phyloP scores from a whole-genome alignment of 257 asterid species.

The Agastache rugosa region DNA sequence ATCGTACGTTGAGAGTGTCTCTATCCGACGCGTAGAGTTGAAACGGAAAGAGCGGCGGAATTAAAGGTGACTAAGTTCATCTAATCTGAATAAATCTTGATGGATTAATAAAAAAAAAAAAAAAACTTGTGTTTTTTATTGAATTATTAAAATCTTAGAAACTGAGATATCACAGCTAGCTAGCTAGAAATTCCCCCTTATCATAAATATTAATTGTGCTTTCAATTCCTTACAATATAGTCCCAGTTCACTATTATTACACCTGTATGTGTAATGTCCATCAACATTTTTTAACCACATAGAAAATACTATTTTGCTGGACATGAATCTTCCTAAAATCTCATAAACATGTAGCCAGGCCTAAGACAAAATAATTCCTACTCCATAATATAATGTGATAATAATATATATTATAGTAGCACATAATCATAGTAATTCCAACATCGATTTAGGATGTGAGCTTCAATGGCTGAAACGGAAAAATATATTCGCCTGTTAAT shows the following conservation, averaged over 20 bases:
- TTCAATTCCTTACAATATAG: slow-evolving; percentile 1
- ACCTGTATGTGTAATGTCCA: slow-evolving; percentile 24
- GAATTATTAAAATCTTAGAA: slow-evolving; percentile 29
- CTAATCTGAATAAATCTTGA: slow-evolving; percentile 38
- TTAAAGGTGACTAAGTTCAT: slow-evolving; percentile 60
- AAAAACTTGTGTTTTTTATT: slow-evolving; percentile 1
- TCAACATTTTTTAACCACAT: slow-evolving; percentile 27
- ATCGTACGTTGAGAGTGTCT: slow-evolving; percentile 6
- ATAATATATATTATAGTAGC: not conserved
- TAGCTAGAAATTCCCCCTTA: slow-evolving; percentile 16
- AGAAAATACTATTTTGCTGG: slow-evolving; percentile 24
- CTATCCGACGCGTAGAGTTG: slow-evolving; percentile 30
- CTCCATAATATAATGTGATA: not conserved
- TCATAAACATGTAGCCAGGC: slow-evolving; percentile 6
- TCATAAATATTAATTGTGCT: slow-evolving; percentile 36
- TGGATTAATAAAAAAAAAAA: not conserved
- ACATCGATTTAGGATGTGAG: not conserved
- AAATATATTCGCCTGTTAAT: no score
- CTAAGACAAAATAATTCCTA: not conserved
- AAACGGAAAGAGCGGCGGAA: slow-evolving; percentile 34
- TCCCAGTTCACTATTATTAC: slow-evolving; percentile 9
- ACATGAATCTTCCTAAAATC: slow-evolving; percentile 29
- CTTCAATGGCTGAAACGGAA: no score
- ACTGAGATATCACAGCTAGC: slow-evolving; percentile 55
- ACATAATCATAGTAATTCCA: not conserved